phyloP scores from a whole-genome alignment of 75 land plant species.

The Adiantum capillusveneris region DNA sequence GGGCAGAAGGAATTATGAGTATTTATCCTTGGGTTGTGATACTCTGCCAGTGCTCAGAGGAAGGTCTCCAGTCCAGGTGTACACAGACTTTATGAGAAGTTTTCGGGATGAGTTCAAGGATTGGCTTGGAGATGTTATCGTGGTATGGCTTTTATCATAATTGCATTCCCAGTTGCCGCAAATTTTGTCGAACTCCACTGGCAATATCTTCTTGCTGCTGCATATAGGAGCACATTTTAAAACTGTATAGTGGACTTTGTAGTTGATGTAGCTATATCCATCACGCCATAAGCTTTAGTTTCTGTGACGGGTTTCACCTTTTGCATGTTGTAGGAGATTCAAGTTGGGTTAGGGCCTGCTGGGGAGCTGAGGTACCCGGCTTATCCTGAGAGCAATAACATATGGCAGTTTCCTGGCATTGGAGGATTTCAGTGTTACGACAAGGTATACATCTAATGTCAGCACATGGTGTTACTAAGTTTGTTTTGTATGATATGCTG shows the following conservation, averaged over 20 bases:
- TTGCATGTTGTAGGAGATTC: constrained; percentile 50
- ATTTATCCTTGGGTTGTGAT: constrained; percentile 57
- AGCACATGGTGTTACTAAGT: too few species aligned
- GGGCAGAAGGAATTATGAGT: constrained; percentile 54
- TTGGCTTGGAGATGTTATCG: constrained; percentile 67
- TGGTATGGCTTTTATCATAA: constrained; percentile 42
- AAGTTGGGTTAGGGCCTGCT: constrained; percentile 94
- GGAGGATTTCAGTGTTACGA: constrained; percentile 85
- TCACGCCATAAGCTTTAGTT: too few species aligned
- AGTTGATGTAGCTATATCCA: too few species aligned
- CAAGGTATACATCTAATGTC: constrained; percentile 25
- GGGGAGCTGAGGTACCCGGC: constrained; percentile 92
- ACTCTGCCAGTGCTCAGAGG: constrained; percentile 47
- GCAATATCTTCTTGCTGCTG: too few species aligned
- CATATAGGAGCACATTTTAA: too few species aligned
- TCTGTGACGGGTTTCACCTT: not conserved
- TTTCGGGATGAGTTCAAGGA: constrained; percentile 56
- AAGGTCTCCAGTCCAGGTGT: constrained; percentile 41
- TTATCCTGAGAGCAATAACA: constrained; percentile 67
- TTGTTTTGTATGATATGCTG: not conserved
- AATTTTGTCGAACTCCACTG: too few species aligned
- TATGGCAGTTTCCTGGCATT: constrained; percentile 79
- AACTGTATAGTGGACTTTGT: too few species aligned
- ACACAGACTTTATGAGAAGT: constrained; percentile 71
- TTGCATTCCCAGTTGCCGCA: too few species aligned